Conservation (phyloP, 371 early-diverging fungal species). For the Cladochytrium tenue region DNA sequence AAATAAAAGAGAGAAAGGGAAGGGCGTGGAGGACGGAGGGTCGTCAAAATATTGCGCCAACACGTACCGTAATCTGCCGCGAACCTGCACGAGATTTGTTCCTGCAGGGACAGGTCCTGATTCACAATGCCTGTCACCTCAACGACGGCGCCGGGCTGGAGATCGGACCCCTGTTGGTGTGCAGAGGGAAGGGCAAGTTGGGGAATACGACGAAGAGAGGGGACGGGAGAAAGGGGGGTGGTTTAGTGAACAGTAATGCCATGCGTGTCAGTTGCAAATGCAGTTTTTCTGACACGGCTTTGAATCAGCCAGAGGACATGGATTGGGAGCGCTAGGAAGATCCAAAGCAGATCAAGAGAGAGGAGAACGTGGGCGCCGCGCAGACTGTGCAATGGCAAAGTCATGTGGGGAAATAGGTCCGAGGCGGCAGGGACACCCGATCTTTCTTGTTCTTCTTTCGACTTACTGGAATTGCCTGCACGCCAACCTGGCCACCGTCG, state of each 20-base stretch:
- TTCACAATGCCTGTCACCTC: slow-evolving; percentile 25
- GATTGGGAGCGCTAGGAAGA: too few relatives aligned
- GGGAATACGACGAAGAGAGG: neutral
- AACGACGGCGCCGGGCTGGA: slow-evolving; percentile 20
- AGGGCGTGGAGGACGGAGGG: neutral
- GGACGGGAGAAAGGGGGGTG: too few relatives aligned
- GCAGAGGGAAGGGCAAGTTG: neutral
- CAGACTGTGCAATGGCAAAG: too few relatives aligned
- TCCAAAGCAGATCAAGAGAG: neutral
- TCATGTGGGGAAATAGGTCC: too few relatives aligned
- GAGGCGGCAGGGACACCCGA: too few relatives aligned
- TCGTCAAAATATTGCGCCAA: neutral
- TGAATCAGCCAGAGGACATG: too few relatives aligned
- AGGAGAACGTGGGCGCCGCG: neutral
- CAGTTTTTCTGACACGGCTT: too few relatives aligned
- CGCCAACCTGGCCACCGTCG: slow-evolving; percentile 15
- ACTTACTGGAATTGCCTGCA: neutral
- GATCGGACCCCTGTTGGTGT: slow-evolving; percentile 21
- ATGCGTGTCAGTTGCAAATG: too few relatives aligned
- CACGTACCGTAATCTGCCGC: slow-evolving; percentile 14
- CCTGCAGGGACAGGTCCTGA: slow-evolving; percentile 18
- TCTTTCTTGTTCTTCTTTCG: too few relatives aligned
- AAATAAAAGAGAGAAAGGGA: neutral
- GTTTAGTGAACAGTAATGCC: too few relatives aligned
- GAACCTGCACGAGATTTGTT: slow-evolving; percentile 16